These are phyloP conservation scores for Aspergillus alliaceus DNA, from an alignment of 2,329 filamentous ascomycete species.

Conservation along the genomic window DNA sequence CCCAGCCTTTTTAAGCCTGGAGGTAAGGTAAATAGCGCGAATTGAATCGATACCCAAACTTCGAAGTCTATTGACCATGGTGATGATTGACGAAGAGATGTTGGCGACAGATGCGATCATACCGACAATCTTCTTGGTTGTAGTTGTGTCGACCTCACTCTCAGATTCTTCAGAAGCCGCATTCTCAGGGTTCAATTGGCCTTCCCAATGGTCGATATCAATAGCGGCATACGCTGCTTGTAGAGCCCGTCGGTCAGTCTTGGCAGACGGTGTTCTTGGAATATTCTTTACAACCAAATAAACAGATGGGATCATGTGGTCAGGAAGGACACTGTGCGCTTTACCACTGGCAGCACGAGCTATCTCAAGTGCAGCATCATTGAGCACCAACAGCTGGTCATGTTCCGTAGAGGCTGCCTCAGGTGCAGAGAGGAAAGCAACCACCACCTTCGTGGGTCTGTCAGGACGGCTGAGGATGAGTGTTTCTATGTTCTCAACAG, in stretches of 20 bases:
- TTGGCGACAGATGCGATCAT: slow-evolving; percentile 24
- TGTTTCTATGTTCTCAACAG: slow-evolving; percentile 35
- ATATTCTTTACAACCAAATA: slow-evolving; percentile 31
- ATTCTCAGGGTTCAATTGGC: slow-evolving; percentile 18
- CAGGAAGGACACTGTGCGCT: slow-evolving; percentile 24
- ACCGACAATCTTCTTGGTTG: slow-evolving; percentile 17
- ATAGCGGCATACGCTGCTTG: slow-evolving; percentile 24
- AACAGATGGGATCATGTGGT: slow-evolving; percentile 36
- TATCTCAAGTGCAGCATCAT: slow-evolving; percentile 21
- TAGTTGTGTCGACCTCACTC: neutral
- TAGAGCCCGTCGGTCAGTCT: slow-evolving; percentile 33
- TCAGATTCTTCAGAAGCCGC: neutral
- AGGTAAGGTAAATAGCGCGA: slow-evolving; percentile 29
- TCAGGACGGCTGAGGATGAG: slow-evolving; percentile 29
- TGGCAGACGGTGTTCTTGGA: slow-evolving; percentile 32
- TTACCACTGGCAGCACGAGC: slow-evolving; percentile 22
- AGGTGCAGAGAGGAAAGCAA: slow-evolving; percentile 34
- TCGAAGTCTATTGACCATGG: slow-evolving; percentile 21
- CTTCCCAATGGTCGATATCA: slow-evolving; percentile 30
- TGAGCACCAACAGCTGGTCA: slow-evolving; percentile 11
- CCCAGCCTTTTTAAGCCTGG: slow-evolving; percentile 25
- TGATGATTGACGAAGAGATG: slow-evolving; percentile 20
- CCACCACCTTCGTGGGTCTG: slow-evolving; percentile 34
- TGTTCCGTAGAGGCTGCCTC: slow-evolving; percentile 4
- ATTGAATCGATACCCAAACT: slow-evolving; percentile 35